phyloP scores from a whole-genome alignment of 129 eudicot species.

The Lonicera japonica region DNA sequence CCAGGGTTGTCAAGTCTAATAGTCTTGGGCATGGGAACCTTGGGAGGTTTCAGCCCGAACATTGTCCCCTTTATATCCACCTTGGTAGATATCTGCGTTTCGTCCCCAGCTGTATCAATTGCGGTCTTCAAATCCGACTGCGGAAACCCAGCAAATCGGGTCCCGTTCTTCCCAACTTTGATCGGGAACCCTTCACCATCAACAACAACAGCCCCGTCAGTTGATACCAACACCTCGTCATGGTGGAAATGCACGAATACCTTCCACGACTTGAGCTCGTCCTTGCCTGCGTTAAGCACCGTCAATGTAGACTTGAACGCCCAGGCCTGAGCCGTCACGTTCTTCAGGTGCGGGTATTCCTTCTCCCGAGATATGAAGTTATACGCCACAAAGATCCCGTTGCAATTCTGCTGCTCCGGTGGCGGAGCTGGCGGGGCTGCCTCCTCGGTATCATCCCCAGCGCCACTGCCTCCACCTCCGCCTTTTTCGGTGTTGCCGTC shows the following conservation, averaged over 20 bases:
- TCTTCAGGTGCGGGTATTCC: constrained; percentile 55
- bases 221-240: constrained; percentile 55
- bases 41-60: constrained; percentile 44
- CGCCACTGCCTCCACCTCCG: neutral
- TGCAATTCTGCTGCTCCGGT: constrained; percentile 42
- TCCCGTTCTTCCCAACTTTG: constrained; percentile 55
- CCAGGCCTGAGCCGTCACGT: constrained; percentile 78
- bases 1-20: constrained; percentile 70
- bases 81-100: constrained; percentile 43
- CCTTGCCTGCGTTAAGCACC: constrained; percentile 50
- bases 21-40: constrained; percentile 62
- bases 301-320: constrained; percentile 42
- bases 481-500: neutral
- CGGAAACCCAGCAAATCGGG: constrained; percentile 58
- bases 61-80: constrained; percentile 52
- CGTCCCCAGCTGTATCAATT: constrained; percentile 71
- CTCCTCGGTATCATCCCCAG: constrained; percentile 9
- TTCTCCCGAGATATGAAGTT: constrained; percentile 45
- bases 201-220: constrained; percentile 41
- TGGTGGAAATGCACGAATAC: constrained; percentile 53
- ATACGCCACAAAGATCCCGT: constrained; percentile 61
- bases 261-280: constrained; percentile 69
- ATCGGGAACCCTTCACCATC: constrained; percentile 56
- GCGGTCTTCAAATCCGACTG: constrained; percentile 77
- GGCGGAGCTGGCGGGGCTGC: constrained; percentile 11